A percentile compares a stretch with the other conserved stretches of the same genome.
Evolutionary conservation across 2,329 filamentous ascomycete species (phyloP).

Genomic region (Lachnellula hyalina): DNA sequence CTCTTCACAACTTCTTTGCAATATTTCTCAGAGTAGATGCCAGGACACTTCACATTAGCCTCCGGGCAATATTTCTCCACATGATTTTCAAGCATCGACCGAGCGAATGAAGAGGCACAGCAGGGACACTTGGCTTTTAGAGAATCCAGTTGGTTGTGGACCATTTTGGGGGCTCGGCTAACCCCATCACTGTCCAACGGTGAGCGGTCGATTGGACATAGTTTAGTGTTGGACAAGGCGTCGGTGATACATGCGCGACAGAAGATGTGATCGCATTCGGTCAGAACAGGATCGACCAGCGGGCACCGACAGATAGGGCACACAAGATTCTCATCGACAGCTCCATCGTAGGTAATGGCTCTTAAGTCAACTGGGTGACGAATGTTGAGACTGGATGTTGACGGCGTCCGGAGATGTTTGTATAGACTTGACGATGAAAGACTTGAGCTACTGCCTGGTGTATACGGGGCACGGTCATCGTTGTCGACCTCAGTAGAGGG

Average conservation of each 20-base stretch:
- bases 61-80: constrained; percentile 52
- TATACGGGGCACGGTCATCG: constrained; percentile 4
- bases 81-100: constrained; percentile 52
- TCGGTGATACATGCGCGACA: constrained; percentile 52
- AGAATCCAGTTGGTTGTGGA: constrained; percentile 56
- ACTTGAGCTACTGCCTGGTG: constrained; percentile 8
- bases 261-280: constrained; percentile 60
- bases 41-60: constrained; percentile 50
- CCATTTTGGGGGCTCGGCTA: constrained; percentile 36
- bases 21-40: constrained; percentile 32
- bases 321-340: constrained; percentile 35
- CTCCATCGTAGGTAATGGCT: constrained; percentile 31
- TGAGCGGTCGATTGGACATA: constrained; percentile 56
- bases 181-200: constrained; percentile 34
- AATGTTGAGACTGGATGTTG: constrained; percentile 14
- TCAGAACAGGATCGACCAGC: constrained; percentile 55
- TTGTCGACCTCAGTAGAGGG: background rate
- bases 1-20: constrained; percentile 49
- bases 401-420: background rate
- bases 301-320: constrained; percentile 51
- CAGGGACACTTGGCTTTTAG: constrained; percentile 56
- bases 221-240: constrained; percentile 37
- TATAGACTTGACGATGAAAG: constrained; percentile 3
- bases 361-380: constrained; percentile 29
- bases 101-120: constrained; percentile 45